Base-by-base conservation (phyloP, 2,329 filamentous ascomycete species). In the Cercospora nicotianae region DNA sequence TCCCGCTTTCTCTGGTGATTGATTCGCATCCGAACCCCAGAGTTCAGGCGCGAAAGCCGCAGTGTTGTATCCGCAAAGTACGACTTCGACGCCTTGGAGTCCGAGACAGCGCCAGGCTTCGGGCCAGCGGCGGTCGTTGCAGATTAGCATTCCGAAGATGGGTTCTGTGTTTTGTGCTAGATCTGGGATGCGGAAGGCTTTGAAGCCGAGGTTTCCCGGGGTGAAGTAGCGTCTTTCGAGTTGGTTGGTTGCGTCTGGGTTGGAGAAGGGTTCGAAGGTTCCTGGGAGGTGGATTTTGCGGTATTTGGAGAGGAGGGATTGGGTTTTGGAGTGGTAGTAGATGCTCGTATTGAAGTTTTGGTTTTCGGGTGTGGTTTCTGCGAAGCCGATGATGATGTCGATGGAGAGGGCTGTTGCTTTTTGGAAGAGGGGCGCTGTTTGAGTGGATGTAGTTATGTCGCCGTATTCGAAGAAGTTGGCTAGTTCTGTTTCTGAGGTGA, bases 191-290 rank as follows among this genome's bases (percentile, higher is more conserved):
- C 85, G 79, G 67, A 87, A 86, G 1, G 84, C 84, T 63, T 81
- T 74, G 74, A 86, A 86, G 1, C 84, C 84, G 5, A 86, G 77
- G 63, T 86, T 75, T 3, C 84, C 85, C 0, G 83, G 82, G 48
- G 79, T 76, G 73, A 87, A 86, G 74, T 86, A 86, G 36, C 81
- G 76, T 75, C 86, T 86, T 73, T 86, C 85, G 5, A 86, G 80
- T 75, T 86, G 84, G 70, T 86, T 83, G 2, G 81, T 80, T 1
- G 81, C 82, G 10, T 80, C 77, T 9, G 82, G 81, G 53, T 82
- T 79, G 1, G 78, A 76, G 33, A 83, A 81, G 12, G 84, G 83
- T 70, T 85, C 83, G 57, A 80, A 78, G 7, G 82, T 82, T 1
- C 85, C 85, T 0, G 84, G 85, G 4, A 87, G 77, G 70, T 86